Conservation (phyloP, 257 asterid species). For the Solanum peruvianum region DNA sequence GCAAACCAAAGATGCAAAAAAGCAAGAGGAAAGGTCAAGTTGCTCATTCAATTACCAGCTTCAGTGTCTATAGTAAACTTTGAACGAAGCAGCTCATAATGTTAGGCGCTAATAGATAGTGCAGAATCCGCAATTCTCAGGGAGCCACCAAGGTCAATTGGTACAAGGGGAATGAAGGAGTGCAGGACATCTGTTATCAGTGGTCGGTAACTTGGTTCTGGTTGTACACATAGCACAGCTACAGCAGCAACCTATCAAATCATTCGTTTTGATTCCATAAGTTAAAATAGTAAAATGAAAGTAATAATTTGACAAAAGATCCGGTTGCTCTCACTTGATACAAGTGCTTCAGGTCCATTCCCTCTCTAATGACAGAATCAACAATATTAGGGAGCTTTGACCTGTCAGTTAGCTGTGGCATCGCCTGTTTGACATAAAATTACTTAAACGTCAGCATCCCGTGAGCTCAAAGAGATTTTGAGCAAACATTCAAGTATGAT, state of each 20-base stretch:
- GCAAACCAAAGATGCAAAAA: not conserved
- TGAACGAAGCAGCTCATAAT: not conserved
- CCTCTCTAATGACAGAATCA: conserved; percentile 59
- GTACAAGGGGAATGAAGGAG: conserved; percentile 94
- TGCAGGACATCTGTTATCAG: conserved; percentile 88
- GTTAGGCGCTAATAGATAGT: conserved; percentile 17
- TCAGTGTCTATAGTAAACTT: not conserved
- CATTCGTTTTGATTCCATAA: not conserved
- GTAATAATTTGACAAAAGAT: not conserved
- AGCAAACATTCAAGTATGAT: not conserved
- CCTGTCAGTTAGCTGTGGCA: conserved; percentile 92
- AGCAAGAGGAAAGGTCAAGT: not conserved
- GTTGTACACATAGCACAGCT: conserved; percentile 90
- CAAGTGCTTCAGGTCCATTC: conserved; percentile 87
- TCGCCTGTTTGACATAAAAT: conserved; percentile 49
- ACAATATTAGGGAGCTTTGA: conserved; percentile 80
- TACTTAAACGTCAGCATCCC: not conserved
- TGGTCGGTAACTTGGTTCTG: conserved; percentile 93
- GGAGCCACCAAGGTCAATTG: conserved; percentile 84
- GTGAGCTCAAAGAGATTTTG: not conserved
- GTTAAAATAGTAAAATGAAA: not conserved
- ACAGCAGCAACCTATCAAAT: conserved; percentile 82
- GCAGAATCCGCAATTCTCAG: conserved; percentile 39
- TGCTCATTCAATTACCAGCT: not conserved
- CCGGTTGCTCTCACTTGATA: conserved; percentile 49